Evolutionary conservation across 2,329 filamentous ascomycete genomes (phyloP), one percentile per base, ranked within the genome.

Genomic region (Trichoderma atrobrunneum): DNA sequence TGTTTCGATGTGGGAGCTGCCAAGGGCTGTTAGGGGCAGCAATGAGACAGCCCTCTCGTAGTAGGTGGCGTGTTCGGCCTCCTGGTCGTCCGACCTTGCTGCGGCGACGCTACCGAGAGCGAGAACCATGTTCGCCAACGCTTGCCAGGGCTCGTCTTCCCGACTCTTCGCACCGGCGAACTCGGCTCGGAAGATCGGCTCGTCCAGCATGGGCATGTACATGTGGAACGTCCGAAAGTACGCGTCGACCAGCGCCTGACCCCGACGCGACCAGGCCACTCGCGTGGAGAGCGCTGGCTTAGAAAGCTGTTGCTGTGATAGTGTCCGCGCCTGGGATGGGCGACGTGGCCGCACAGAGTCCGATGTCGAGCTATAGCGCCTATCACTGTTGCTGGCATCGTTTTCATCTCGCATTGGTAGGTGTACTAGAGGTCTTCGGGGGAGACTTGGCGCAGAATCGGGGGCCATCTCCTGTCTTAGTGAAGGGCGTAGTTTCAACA

Each of bases 1-100:
- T 0, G 88, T 91, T 79, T 94, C 91, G 21, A 94, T 89, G 62
- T 90, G 90, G 76, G 89, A 88, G 0, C 77, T 77, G 2, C 88
- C 88, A 65, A 90, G 84, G 2, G 84, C 86, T 70, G 89, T 88
- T 7, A 91, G 78, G 18, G 81, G 84, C n/a, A 90, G 76, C 72
- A 88, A 85, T 6, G 84, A 82, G 72, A 86, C 86, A 10, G 88
- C 86, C 34, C 86, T 84, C 30, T 81, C 82, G 76, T 89, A 91
- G 77, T 88, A 91, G 32, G 84, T 81, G 61, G 87, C 84, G 75
- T 91, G 88, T 6, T 83, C 83, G 54, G 84, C 83, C 74, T 89
- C 87, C 36, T 39, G 36, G 36, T 39, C 36, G 26, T 51, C 48
- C 21, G 48, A 24, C 48, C 85, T 87, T 26, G 84, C 85, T 3